Conservation (phyloP, 306 rosid species). For the Neltuma alba region DNA sequence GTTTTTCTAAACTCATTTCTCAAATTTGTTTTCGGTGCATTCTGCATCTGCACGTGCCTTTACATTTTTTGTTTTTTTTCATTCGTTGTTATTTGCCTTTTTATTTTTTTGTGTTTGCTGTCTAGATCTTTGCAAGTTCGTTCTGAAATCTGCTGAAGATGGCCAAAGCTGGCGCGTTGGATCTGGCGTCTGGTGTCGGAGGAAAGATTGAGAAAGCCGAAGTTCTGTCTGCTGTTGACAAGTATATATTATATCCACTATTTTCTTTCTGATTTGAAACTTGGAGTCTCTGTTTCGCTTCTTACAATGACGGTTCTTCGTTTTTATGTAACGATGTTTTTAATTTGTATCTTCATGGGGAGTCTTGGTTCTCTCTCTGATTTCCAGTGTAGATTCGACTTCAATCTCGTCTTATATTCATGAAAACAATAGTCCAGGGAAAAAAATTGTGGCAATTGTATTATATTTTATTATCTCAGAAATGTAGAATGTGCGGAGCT, state of each 20-base stretch:
- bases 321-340: background rate
- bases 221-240: constrained; percentile 78
- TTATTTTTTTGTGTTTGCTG: background rate
- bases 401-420: background rate
- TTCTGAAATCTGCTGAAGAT: constrained; percentile 4
- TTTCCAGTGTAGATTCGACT: background rate
- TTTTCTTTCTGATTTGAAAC: background rate
- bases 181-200: constrained; percentile 88
- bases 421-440: background rate
- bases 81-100: no score
- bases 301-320: background rate
- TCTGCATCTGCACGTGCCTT: background rate
- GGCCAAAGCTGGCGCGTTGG: constrained; percentile 68
- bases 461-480: background rate
- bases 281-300: constrained; percentile 4
- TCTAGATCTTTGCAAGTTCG: constrained; percentile 27
- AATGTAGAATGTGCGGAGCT: background rate
- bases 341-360: background rate
- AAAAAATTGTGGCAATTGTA: background rate
- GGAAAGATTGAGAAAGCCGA: constrained; percentile 76
- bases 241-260: constrained; percentile 39
- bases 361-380: background rate
- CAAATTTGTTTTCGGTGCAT: background rate
- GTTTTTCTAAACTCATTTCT: background rate
- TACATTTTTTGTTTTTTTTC: background rate